phyloP scores from a whole-genome alignment of 2,329 filamentous ascomycete genomes.

The Diplocarpon mali region DNA sequence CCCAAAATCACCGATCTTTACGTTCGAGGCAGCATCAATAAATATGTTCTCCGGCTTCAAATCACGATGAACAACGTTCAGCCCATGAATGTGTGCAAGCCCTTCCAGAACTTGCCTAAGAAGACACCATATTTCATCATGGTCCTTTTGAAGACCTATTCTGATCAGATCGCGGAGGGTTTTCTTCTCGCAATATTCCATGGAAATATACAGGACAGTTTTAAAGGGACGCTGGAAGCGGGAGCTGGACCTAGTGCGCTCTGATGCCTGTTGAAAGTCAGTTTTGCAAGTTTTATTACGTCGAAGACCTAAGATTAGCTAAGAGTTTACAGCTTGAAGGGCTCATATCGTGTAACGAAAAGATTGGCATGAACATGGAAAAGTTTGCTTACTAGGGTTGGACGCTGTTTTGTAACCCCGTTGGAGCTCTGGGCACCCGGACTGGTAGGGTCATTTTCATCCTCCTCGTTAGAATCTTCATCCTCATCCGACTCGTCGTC shows the following conservation, averaged over 20 bases:
- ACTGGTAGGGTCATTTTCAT: constrained; percentile 35
- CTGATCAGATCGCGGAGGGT: constrained; percentile 83
- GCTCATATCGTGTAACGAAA: too few species aligned
- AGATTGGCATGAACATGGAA: neutral
- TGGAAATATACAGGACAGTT: constrained; percentile 88
- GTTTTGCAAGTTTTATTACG: neutral
- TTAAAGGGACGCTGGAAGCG: constrained; percentile 42
- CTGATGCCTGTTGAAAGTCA: constrained; percentile 13
- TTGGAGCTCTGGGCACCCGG: constrained; percentile 32
- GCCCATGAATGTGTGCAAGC: constrained; percentile 75
- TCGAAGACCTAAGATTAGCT: too few species aligned
- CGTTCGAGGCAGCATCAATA: constrained; percentile 80
- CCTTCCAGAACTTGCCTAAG: constrained; percentile 89
- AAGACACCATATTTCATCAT: constrained; percentile 75
- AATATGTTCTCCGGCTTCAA: constrained; percentile 97
- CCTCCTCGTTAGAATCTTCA: constrained; percentile 33
- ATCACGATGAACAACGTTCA: constrained; percentile 90
- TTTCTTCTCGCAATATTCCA: constrained; percentile 91
- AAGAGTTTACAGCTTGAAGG: too few species aligned
- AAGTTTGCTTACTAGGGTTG: constrained; percentile 13
- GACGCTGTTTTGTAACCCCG: constrained; percentile 11
- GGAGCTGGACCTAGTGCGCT: constrained; percentile 22
- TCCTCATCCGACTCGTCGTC: constrained; percentile 34
- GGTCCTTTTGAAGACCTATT: constrained; percentile 60
- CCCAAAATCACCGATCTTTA: constrained; percentile 95